These are phyloP conservation scores for Phytopythium mirpurense DNA, from an alignment of 352 stramenopile genomes.

Conservation along the genomic window DNA sequence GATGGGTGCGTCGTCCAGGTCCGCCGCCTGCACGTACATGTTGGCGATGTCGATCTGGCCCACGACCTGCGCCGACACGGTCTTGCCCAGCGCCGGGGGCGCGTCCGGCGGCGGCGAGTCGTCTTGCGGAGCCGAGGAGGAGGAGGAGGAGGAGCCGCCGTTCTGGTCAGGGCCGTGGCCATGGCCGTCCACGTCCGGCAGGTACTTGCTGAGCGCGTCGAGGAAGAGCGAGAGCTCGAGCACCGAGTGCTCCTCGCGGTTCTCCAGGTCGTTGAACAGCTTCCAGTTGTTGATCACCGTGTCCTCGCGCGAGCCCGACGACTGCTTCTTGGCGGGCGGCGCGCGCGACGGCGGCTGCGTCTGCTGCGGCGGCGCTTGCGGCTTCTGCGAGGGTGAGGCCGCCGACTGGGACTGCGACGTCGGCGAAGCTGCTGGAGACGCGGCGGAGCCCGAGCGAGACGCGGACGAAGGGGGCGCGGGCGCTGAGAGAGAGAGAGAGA, in stretches of 20 bases:
- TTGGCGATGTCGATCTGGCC: conserved; percentile 79
- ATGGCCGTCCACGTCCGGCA: conserved; percentile 66
- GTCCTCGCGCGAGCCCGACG: conserved; percentile 22
- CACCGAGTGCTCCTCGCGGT: conserved; percentile 78
- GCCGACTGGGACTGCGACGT: conserved; percentile 4
- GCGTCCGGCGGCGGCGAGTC: conserved; percentile 9
- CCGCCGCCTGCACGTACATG: conserved; percentile 69
- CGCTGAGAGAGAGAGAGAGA: neutral
- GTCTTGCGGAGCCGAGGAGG: too few relatives aligned
- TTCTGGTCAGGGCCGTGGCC: too few relatives aligned
- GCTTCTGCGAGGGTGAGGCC: neutral
- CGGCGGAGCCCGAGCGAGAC: neutral
- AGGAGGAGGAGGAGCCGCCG: too few relatives aligned
- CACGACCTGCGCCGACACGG: conserved; percentile 54
- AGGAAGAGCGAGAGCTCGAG: conserved; percentile 79
- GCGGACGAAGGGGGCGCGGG: neutral
- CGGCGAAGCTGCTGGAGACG: conserved; percentile 1
- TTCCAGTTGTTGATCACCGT: conserved; percentile 82
- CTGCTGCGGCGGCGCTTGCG: neutral
- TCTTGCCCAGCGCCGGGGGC: conserved; percentile 26
- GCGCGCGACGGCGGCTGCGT: neutral
- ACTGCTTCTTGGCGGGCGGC: conserved; percentile 4
- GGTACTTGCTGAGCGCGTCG: conserved; percentile 68
- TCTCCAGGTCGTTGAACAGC: conserved; percentile 85
- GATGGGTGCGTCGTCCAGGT: conserved; percentile 47